These are phyloP conservation scores for Rheum nobile DNA, from an alignment of 148 eudicot species.

Conservation along the genomic window DNA sequence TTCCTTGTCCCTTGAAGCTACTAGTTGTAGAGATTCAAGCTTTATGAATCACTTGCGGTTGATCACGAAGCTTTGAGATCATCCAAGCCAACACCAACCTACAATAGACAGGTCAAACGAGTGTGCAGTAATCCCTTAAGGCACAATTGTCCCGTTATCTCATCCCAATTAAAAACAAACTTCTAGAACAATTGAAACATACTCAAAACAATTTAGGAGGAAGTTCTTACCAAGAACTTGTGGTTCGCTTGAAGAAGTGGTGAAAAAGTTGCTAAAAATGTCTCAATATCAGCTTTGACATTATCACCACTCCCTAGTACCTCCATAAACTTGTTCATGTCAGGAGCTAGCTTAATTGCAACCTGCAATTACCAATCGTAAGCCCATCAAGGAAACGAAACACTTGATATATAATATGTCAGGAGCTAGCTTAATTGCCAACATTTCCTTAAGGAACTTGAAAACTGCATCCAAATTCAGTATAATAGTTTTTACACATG, in stretches of 20 bases:
- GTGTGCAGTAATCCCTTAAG: too few relatives aligned
- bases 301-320: conserved; percentile 37
- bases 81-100: conserved; percentile 3
- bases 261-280: conserved; percentile 39
- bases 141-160: too few relatives aligned
- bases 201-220: background rate
- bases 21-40: background rate
- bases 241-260: conserved; percentile 60
- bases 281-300: conserved; percentile 38
- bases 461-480: too few relatives aligned
- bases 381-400: background rate
- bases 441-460: too few relatives aligned
- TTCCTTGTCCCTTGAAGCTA: background rate
- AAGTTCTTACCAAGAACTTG: conserved; percentile 42
- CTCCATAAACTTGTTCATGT: conserved; percentile 61
- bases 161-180: background rate
- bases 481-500: too few relatives aligned
- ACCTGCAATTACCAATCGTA: conserved; percentile 22
- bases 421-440: too few relatives aligned
- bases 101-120: background rate
- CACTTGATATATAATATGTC: too few relatives aligned
- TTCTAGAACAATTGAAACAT: background rate
- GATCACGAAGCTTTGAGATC: conserved; percentile 5
- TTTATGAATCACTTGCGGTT: background rate
- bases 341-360: conserved; percentile 75